phyloP scores from a whole-genome alignment of 352 stramenopile species.

The Plasmopara muralis region DNA sequence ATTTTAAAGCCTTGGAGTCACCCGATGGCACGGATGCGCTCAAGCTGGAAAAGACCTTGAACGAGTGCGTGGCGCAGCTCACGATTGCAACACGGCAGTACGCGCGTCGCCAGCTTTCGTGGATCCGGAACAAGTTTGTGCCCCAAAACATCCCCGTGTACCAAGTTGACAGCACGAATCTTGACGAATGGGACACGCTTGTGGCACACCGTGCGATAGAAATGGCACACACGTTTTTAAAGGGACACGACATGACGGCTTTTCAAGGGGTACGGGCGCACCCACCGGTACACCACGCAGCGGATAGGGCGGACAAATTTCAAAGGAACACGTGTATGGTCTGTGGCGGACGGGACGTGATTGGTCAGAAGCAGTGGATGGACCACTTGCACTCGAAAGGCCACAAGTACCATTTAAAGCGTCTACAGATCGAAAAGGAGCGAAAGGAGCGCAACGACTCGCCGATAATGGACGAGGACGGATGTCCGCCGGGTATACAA shows the following conservation, averaged over 20 bases:
- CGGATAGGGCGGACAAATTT: slow-evolving; percentile 53
- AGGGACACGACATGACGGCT: slow-evolving; percentile 19
- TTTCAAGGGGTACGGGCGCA: slow-evolving; percentile 42
- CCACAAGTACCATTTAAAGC: slow-evolving; percentile 76
- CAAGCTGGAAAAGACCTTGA: slow-evolving; percentile 34
- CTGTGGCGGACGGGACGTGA: slow-evolving; percentile 61
- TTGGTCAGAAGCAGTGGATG: slow-evolving; percentile 59
- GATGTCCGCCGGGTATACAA: slow-evolving; percentile 5
- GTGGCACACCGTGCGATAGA: slow-evolving; percentile 55
- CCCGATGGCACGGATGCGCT: slow-evolving; percentile 14
- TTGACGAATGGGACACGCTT: slow-evolving; percentile 43
- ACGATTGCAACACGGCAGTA: slow-evolving; percentile 82
- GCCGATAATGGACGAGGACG: slow-evolving; percentile 13
- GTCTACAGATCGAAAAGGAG: slow-evolving; percentile 49
- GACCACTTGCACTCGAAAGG: slow-evolving; percentile 74
- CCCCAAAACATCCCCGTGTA: slow-evolving; percentile 83
- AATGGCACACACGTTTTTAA: slow-evolving; percentile 59
- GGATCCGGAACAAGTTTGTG: slow-evolving; percentile 85
- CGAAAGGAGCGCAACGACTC: slow-evolving; percentile 16
- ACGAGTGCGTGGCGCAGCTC: slow-evolving; percentile 65
- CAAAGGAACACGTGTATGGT: slow-evolving; percentile 49
- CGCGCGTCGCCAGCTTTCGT: slow-evolving; percentile 77
- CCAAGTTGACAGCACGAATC: slow-evolving; percentile 74
- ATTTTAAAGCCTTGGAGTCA: slow-evolving; percentile 58
- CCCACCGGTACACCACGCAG: slow-evolving; percentile 31